Conservation (phyloP, 495 filamentous ascomycete species). For the Penicillium nucicola region DNA sequence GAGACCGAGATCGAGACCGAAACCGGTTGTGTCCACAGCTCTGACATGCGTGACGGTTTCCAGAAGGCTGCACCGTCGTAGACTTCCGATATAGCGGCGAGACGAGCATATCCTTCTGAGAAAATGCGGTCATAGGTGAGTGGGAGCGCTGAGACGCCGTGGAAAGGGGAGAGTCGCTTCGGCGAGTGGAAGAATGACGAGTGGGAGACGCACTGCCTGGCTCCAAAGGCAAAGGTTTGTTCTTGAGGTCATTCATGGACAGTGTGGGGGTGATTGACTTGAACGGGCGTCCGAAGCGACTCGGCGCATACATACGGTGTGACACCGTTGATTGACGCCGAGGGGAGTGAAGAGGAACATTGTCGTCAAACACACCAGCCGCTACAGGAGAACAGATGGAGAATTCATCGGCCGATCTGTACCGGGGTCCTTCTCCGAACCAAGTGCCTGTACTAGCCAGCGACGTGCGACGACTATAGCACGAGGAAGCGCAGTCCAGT, state of each 20-base stretch:
- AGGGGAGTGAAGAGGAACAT: conserved; percentile 4
- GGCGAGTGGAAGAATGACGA: conserved; percentile 18
- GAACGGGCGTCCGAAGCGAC: neutral
- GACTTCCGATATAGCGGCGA: neutral
- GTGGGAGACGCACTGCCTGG: conserved; percentile 36
- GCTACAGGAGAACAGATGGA: conserved; percentile 35
- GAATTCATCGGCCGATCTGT: conserved; percentile 27
- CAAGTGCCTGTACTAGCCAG: conserved; percentile 24
- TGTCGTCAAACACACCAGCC: conserved; percentile 45
- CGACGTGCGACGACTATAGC: conserved; percentile 35
- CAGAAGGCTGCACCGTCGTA: neutral
- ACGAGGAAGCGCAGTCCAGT: conserved; percentile 31
- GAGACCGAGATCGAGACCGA: neutral
- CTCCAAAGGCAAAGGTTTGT: conserved; percentile 49
- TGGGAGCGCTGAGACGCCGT: neutral
- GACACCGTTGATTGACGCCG: neutral
- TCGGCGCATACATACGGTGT: neutral
- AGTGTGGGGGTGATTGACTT: conserved; percentile 10
- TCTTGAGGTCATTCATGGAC: conserved; percentile 28
- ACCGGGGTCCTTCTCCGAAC: neutral
- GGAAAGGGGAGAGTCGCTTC: conserved; percentile 2
- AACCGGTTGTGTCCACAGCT: neutral
- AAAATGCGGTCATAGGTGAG: neutral
- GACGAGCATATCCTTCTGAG: neutral
- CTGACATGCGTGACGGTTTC: neutral